Evolutionary conservation across 2,329 filamentous ascomycete genomes (phyloP), one percentile per base, ranked within the genome.

Genomic region (Trichoderma endophyticum): DNA sequence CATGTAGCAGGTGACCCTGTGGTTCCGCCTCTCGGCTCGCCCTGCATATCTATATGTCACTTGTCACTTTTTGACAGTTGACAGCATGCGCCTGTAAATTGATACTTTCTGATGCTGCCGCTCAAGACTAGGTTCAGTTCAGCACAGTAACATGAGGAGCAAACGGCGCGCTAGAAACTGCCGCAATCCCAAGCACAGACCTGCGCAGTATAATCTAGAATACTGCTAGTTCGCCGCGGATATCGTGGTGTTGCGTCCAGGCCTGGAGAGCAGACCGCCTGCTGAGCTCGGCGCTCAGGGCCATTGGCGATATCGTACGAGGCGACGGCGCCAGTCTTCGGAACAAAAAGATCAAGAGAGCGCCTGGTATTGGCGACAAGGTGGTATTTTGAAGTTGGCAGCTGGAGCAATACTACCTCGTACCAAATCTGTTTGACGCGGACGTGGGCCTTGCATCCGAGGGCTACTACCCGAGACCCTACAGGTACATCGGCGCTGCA

Each of bases 51-150:
- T 39, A 26, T 28, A 28, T 61, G n/a, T 62, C 67, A 48, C 39
- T 6, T 70, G 39, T 70, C 67, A 70, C 28, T 7, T 62, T 62
- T 18, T 61, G 36, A 69, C 14, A 70, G 67, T 54, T 54, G 48
- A 70, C 57, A 61, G 24, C 56, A 21, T 32, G 66, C 5, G 28
- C n/a, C 0, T 21, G 43, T 24, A 51, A 34, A 21, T 9, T 51
- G 43, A 21, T 51, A 56, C 66, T 24, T 61, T 43, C 15, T 43
- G 15, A n/a, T n/a, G 39, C 39, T 43, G 39, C 39, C 18, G 18
- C 7, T 43, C 39, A 43, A 9, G 39, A n/a, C 39, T 7, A n/a
- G 15, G 39, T 9, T 43, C 39, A 43, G 39, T 1, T 9, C 43
- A 21, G n/a, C 2, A 21, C n/a, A 51, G 43, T 51, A 36, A 21